A percentile compares a stretch with the other conserved stretches of the same genome.
Conservation (phyloP, 169 alveolate genomes). For the Cryptosporidium ubiquitum region DNA sequence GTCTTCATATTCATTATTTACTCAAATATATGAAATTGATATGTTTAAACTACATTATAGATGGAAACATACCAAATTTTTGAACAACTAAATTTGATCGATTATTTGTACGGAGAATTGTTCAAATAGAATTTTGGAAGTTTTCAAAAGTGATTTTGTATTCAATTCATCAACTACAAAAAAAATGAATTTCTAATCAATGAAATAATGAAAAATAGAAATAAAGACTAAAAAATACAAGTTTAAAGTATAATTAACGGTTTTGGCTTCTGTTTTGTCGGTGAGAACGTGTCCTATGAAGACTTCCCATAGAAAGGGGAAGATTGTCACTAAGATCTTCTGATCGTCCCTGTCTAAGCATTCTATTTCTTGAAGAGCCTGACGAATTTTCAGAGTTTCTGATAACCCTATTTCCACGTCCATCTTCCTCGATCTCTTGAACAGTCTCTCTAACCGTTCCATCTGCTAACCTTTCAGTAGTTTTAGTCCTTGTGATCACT, state of each 20-base stretch:
- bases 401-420: slow-evolving; percentile 57
- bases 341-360: slow-evolving; percentile 63
- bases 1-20: no score
- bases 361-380: slow-evolving; percentile 16
- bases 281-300: slow-evolving; percentile 72
- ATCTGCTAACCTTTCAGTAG: slow-evolving; percentile 66
- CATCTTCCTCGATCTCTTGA: slow-evolving; percentile 67
- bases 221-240: not conserved
- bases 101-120: not conserved
- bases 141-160: not conserved
- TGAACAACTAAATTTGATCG: not conserved
- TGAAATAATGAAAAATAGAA: not conserved
- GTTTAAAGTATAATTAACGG: not conserved
- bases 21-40: no score
- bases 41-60: no score
- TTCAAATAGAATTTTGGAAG: no score
- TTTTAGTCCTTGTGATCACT: slow-evolving; percentile 57
- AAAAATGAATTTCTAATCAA: not conserved
- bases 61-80: not conserved
- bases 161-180: not conserved
- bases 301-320: slow-evolving; percentile 25
- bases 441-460: slow-evolving; percentile 65
- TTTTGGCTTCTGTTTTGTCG: slow-evolving; percentile 17
- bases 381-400: slow-evolving; percentile 37
- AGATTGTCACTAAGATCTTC: not conserved